Conservation (phyloP, 768 basidiomycete species). For the Pulveroboletus ravenelii region DNA sequence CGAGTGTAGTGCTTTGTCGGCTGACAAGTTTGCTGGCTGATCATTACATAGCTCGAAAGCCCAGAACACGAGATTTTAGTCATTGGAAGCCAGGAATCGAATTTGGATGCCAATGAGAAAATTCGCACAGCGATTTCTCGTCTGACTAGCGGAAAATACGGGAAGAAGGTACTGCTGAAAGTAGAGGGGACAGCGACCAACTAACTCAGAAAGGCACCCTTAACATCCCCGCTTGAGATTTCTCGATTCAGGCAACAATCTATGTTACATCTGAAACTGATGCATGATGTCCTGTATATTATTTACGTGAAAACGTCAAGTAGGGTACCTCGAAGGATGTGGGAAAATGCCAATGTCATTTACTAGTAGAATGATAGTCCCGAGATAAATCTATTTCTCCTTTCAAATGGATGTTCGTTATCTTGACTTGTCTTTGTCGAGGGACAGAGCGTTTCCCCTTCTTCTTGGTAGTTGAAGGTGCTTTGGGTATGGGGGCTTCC, state of each 20-base stretch:
- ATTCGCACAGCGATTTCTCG: slow-evolving; percentile 34
- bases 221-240: neutral
- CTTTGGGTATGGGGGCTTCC: slow-evolving; percentile 52
- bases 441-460: slow-evolving; percentile 75
- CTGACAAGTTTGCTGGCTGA: slow-evolving; percentile 1
- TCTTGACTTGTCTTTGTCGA: slow-evolving; percentile 70
- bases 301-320: neutral
- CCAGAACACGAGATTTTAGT: slow-evolving; percentile 67
- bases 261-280: neutral
- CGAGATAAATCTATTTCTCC: slow-evolving; percentile 81
- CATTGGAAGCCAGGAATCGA: slow-evolving; percentile 39
- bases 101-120: slow-evolving; percentile 32
- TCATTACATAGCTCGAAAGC: slow-evolving; percentile 49
- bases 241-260: neutral
- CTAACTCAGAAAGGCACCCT: neutral
- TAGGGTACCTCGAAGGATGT: neutral
- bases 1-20: slow-evolving; percentile 19
- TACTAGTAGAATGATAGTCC: slow-evolving; percentile 47
- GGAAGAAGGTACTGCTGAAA: slow-evolving; percentile 47
- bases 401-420: slow-evolving; percentile 86
- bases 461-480: slow-evolving; percentile 62
- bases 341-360: slow-evolving; percentile 6
- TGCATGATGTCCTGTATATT: neutral
- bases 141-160: slow-evolving; percentile 35
- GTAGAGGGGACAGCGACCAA: slow-evolving; percentile 28